phyloP scores from a whole-genome alignment of 495 filamentous ascomycete genomes.

The Penicillium bovifimosum region DNA sequence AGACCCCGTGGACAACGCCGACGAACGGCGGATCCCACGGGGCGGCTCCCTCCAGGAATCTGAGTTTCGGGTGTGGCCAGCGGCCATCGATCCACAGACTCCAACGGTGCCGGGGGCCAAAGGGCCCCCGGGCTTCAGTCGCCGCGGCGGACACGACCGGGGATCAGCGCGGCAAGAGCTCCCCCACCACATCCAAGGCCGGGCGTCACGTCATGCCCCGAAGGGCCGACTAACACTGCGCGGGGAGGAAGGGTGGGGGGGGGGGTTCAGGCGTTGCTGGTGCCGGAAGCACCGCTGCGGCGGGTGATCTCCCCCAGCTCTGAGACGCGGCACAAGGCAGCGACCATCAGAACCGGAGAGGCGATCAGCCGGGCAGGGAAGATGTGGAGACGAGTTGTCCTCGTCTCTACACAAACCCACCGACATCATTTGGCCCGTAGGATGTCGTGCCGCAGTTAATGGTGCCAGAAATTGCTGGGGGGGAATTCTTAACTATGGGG shows the following conservation, averaged over 20 bases:
- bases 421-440: constrained; percentile 6
- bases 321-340: background rate
- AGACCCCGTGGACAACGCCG: constrained; percentile 20
- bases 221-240: background rate
- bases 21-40: constrained; percentile 31
- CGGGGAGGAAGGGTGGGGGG: background rate
- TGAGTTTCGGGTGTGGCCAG: constrained; percentile 37
- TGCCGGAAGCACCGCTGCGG: background rate
- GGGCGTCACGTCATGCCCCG: background rate
- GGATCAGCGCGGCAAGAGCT: background rate
- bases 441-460: background rate
- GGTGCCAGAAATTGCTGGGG: constrained; percentile 3
- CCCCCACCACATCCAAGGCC: background rate
- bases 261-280: background rate
- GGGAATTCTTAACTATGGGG: constrained; percentile 10
- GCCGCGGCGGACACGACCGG: constrained; percentile 1
- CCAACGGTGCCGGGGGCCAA: constrained; percentile 28
- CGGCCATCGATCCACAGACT: constrained; percentile 50
- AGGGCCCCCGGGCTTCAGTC: constrained; percentile 18
- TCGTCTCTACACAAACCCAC: constrained; percentile 18
- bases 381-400: background rate
- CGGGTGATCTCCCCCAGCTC: background rate
- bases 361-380: constrained; percentile 5
- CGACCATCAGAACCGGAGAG: constrained; percentile 3
- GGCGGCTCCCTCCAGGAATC: constrained; percentile 38